Evolutionary conservation across 148 eudicot genomes (phyloP).

Genomic region (Rhododendron williamsianum): DNA sequence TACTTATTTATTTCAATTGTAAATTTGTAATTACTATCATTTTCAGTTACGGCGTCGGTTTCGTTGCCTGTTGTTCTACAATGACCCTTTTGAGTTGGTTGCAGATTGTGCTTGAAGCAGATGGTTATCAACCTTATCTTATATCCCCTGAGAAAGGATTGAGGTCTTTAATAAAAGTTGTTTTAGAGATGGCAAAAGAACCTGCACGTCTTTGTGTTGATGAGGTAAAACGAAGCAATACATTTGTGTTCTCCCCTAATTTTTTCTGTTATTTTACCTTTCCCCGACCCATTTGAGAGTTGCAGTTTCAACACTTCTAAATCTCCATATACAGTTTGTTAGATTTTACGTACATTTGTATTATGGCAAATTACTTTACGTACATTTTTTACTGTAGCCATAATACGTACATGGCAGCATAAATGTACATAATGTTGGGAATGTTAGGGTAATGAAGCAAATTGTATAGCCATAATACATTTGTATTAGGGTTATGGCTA

Average conservation of each 20-base stretch:
- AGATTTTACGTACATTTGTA: not conserved
- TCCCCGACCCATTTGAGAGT: not conserved
- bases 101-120: conserved; percentile 98
- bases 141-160: conserved; percentile 98
- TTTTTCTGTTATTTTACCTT: not conserved
- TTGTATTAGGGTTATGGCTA: not conserved
- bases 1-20: not conserved
- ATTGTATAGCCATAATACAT: no score
- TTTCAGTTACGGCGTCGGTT: not conserved
- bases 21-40: not conserved
- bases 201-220: conserved; percentile 98
- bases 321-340: not conserved
- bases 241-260: not conserved
- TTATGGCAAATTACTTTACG: no score
- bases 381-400: no score
- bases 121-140: conserved; percentile 99
- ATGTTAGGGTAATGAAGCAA: no score
- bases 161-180: conserved; percentile 82
- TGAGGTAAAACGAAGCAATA: conserved; percentile 51
- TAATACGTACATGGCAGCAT: no score
- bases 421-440: no score
- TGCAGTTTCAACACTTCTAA: not conserved
- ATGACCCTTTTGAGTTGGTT: conserved; percentile 11
- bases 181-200: conserved; percentile 92
- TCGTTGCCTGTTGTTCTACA: conserved; percentile 1